These are phyloP conservation scores for Heliamphora exappendiculata DNA, from an alignment of 148 eudicot genomes.

Conservation along the genomic window DNA sequence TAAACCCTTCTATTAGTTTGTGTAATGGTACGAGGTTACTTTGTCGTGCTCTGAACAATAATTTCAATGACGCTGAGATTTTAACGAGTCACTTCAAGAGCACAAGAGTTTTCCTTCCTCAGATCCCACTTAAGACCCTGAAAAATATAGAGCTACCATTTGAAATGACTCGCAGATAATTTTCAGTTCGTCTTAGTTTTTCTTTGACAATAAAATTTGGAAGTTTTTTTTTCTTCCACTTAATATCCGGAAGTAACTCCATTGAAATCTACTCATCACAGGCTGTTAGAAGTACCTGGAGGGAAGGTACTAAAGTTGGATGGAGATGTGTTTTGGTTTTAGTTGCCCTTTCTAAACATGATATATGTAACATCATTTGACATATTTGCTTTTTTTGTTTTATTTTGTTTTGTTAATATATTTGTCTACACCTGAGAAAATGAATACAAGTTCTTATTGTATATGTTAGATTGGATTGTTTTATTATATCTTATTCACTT, in stretches of 20 bases:
- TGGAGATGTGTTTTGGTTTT: not conserved
- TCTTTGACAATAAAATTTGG: not conserved
- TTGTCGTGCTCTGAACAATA: not conserved
- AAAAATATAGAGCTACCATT: too few relatives aligned
- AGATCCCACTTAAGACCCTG: not conserved
- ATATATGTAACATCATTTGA: not conserved
- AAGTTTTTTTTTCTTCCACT: not conserved
- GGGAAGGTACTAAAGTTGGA: constrained; percentile 2
- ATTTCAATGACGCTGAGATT: not conserved
- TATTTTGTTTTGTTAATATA: not conserved
- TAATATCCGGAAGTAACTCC: not conserved
- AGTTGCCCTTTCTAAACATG: constrained; percentile 3
- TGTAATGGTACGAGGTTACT: too few relatives aligned
- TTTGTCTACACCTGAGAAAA: not conserved
- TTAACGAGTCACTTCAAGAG: not conserved
- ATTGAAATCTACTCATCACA: not conserved
- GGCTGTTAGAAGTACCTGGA: not conserved
- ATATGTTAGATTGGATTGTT: too few relatives aligned
- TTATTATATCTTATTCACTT: too few relatives aligned
- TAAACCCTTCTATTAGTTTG: not conserved
- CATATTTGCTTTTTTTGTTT: not conserved
- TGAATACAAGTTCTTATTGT: not conserved
- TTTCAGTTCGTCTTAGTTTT: too few relatives aligned
- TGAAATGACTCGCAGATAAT: too few relatives aligned
- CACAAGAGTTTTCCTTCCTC: not conserved